phyloP scores from a whole-genome alignment of 371 early-diverging fungal genomes.

The Circinella minor region DNA sequence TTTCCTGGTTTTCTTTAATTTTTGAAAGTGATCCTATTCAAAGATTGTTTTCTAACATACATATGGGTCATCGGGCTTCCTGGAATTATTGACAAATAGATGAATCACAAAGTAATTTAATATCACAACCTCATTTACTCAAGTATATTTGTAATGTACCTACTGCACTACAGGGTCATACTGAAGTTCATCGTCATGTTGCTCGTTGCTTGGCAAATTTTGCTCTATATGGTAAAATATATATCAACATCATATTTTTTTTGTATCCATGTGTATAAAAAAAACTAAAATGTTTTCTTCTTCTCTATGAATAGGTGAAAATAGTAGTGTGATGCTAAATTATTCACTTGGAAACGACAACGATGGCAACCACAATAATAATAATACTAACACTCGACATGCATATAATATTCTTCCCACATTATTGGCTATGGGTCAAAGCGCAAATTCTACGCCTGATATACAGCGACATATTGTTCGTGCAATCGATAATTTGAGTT shows the following conservation, averaged over 20 bases:
- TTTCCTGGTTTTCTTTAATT: neutral
- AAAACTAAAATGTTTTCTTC: neutral
- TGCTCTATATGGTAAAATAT: constrained; percentile 53
- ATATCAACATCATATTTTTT: too few species aligned
- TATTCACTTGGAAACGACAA: neutral
- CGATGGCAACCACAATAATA: neutral
- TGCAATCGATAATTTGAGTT: constrained; percentile 49
- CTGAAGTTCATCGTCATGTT: constrained; percentile 57
- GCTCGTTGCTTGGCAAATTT: constrained; percentile 64
- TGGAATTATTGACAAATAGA: constrained; percentile 20
- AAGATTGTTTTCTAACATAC: too few species aligned
- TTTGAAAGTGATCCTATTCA: too few species aligned
- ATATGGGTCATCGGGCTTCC: too few species aligned
- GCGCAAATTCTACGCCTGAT: constrained; percentile 30
- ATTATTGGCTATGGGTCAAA: constrained; percentile 45
- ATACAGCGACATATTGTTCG: constrained; percentile 48
- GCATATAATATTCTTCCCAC: constrained; percentile 55
- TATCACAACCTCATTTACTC: constrained; percentile 54
- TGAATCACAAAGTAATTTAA: constrained; percentile 60
- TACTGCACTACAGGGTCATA: constrained; percentile 32
- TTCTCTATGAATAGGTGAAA: constrained; percentile 25
- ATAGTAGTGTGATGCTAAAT: constrained; percentile 27
- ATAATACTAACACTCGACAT: constrained; percentile 10
- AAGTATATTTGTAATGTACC: constrained; percentile 46
- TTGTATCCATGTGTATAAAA: too few species aligned